A percentile compares a stretch with the other conserved stretches of the same genome.
These are phyloP conservation scores for Tilletia walkeri DNA, from an alignment of 1,284 basidiomycete genomes.

Conservation along the genomic window DNA sequence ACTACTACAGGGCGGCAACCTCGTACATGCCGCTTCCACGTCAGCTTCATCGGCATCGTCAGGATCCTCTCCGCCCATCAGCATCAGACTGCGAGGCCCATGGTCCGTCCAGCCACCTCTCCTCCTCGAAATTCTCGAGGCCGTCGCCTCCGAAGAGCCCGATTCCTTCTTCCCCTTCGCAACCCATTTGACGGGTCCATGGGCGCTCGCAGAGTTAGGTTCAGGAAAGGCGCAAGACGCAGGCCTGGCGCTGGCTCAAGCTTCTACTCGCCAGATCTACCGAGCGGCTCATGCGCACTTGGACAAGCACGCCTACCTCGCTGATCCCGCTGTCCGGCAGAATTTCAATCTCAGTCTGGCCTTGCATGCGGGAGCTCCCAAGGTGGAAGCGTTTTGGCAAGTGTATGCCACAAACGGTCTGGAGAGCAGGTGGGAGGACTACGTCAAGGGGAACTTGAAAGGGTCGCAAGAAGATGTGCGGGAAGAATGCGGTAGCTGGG, in stretches of 20 bases:
- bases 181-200: slow-evolving; percentile 25
- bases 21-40: slow-evolving; percentile 12
- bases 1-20: not conserved
- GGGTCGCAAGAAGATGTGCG: slow-evolving; percentile 38
- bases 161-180: slow-evolving; percentile 38
- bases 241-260: not conserved
- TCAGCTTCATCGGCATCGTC: slow-evolving; percentile 37
- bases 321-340: slow-evolving; percentile 20
- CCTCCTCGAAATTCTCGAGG: slow-evolving; percentile 78
- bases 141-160: slow-evolving; percentile 34
- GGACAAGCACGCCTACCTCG: slow-evolving; percentile 18
- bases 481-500: slow-evolving; percentile 38
- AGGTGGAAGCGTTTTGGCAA: slow-evolving; percentile 47
- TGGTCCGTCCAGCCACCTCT: slow-evolving; percentile 71
- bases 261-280: slow-evolving; percentile 21
- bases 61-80: slow-evolving; percentile 65
- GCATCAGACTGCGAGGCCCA: slow-evolving; percentile 73
- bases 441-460: slow-evolving; percentile 57
- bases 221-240: not conserved
- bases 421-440: slow-evolving; percentile 21
- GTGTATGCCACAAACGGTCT: slow-evolving; percentile 31
- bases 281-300: slow-evolving; percentile 10
- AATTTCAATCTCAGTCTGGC: slow-evolving; percentile 41
- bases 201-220: not conserved
- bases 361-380: slow-evolving; percentile 37